Base-by-base conservation (phyloP, 192 early-diverging fungal species). In the Paraglomus brasilianum region DNA sequence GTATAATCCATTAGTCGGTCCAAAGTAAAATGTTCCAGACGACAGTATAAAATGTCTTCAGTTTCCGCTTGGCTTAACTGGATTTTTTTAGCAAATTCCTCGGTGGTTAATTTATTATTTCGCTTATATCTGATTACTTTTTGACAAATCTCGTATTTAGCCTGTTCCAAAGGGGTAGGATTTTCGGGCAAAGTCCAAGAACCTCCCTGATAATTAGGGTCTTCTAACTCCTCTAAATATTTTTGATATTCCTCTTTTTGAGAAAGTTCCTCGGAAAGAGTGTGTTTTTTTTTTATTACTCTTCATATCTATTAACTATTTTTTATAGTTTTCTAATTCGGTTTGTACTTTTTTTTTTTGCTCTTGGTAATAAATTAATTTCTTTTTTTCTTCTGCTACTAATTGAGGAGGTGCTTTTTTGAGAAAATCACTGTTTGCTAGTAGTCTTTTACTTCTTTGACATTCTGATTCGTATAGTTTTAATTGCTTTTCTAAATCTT, bases 291-390 rank as follows among this genome's bases (percentile, higher is more conserved):
- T n/a, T n/a, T n/a, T n/a, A n/a, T n/a, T n/a, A n/a, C n/a, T n/a
- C n/a, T n/a, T n/a, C n/a, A n/a, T n/a, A n/a, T n/a, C n/a, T n/a
- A n/a, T n/a, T n/a, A n/a, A n/a, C n/a, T n/a, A n/a, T n/a, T n/a
- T n/a, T n/a, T n/a, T n/a, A n/a, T n/a, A n/a, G n/a, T n/a, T n/a
- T n/a, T n/a, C n/a, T n/a, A n/a, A n/a, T n/a, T n/a, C n/a, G n/a
- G n/a, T 47, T 47, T 47, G 8, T 41, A 60, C 2, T 60, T 60
- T 60, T 60, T 60, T 40, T 21, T 60, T 60, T 13, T 60, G 58
- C 1, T 40, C 14, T 60, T 60, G 38, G 58, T 60, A 60, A 14
- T 60, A 60, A 60, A 60, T 60, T 41, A 60, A n/a, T 60, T 60
- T 60, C 17, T 41, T 60, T 60, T 60, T 41, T 15, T 60, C 58